Conservation (phyloP, 768 basidiomycete genomes). For the Cystobasidium tubakii region DNA sequence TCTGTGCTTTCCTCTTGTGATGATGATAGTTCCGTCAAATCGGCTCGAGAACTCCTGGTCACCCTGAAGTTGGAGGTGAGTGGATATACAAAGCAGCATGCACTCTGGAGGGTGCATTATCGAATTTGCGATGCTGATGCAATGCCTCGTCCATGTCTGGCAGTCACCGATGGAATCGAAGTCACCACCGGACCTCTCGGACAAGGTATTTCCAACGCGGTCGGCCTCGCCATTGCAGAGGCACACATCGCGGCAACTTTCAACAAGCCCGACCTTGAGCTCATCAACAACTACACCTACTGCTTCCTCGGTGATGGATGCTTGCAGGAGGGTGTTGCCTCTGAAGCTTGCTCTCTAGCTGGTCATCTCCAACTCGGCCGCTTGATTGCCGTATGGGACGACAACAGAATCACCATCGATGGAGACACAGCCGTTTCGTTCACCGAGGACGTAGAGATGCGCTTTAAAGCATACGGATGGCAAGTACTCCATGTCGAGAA, state of each 20-base stretch:
- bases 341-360: conserved; percentile 83
- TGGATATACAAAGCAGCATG: too few species aligned
- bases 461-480: conserved; percentile 90
- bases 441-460: conserved; percentile 83
- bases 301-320: conserved; percentile 93
- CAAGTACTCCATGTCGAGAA: conserved; percentile 72
- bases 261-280: conserved; percentile 74
- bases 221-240: conserved; percentile 88
- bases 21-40: conserved; percentile 68
- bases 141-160: neutral
- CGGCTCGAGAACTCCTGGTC: conserved; percentile 83
- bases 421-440: conserved; percentile 86
- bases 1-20: too few species aligned
- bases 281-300: conserved; percentile 54
- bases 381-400: conserved; percentile 87
- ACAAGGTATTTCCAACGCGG: conserved; percentile 87
- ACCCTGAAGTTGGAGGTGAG: conserved; percentile 63
- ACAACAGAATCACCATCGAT: conserved; percentile 96
- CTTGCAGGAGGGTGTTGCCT: conserved; percentile 93
- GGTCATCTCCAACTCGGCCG: conserved; percentile 91
- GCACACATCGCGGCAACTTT: conserved; percentile 81
- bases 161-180: conserved; percentile 6
- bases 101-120: too few species aligned
- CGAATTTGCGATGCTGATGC: neutral
- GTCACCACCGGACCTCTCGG: conserved; percentile 95